Evolutionary conservation across 2,329 filamentous ascomycete species (phyloP), one percentile per base, ranked within the genome.

Genomic region (Xylariales sp.): DNA sequence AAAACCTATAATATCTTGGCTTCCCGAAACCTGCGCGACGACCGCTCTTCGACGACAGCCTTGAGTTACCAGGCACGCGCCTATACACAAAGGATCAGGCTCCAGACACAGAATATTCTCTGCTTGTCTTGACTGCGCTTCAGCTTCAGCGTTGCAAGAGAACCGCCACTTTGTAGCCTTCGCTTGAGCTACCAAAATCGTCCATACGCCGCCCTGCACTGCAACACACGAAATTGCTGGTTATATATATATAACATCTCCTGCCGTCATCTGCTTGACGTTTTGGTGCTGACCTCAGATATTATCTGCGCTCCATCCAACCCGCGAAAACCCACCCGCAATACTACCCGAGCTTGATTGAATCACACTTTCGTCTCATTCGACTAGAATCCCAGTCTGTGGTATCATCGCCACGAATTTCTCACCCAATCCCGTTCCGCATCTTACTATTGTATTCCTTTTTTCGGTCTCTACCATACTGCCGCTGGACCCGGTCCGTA

Each of bases 261-360:
- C 71, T 71, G 73, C 72, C 71, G 72, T 75, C 76, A 74, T 77
- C 73, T 71, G 68, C 63, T 72, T 72, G 74, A 77, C 71, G 68
- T 68, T 77, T 69, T 56, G 73, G 75, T 75, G 76, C 76, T 78
- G 76, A 78, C 77, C 73, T 77, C 75, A 77, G 74, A 76, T 75
- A 74, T 71, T 75, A 68, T 74, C 72, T 77, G 73, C 73, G 69
- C 75, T 57, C 64, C 72, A 72, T 69, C 64, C 70, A 69, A 63
- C 55, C 62, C 70, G 64, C 58, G 55, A 70, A 68, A 68, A 68
- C 63, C 49, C 57, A 58, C 34, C 49, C 46, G 55, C 62, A 70
- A 70, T 62, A 70, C 46, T 63, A 70, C 66, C 67, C 59, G 64
- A 65, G 56, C 63, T 67, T 65, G 71, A 63, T 68, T 70, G 64